phyloP scores from a whole-genome alignment of 208 protist species.

The Herpetomonas samuelpessoai region DNA sequence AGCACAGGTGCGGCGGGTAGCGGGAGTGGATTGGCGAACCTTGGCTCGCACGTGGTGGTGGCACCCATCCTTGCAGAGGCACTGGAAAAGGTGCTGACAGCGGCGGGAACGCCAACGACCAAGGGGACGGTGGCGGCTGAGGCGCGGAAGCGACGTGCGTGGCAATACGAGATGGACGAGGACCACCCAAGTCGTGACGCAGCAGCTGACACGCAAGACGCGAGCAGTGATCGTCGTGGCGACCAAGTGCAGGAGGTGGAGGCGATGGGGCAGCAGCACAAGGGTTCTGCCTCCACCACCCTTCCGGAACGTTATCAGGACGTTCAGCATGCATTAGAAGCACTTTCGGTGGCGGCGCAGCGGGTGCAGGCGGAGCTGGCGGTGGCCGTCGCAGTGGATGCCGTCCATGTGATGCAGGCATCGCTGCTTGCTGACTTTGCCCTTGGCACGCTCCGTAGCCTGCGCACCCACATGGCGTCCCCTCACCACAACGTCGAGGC shows the following conservation, averaged over 20 bases:
- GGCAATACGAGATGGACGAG: slow-evolving; percentile 61
- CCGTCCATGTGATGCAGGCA: not conserved
- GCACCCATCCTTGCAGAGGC: not conserved
- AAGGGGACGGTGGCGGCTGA: not conserved
- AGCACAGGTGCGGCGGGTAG: not conserved
- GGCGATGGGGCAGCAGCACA: not conserved
- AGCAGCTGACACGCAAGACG: not conserved
- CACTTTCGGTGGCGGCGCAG: not conserved
- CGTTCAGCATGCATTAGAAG: no score
- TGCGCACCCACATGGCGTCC: not conserved
- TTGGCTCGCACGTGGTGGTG: not conserved
- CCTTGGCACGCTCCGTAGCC: not conserved
- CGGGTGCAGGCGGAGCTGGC: not conserved
- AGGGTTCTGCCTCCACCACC: slow-evolving; percentile 3
- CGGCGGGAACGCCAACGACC: not conserved
- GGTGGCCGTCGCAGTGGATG: not conserved
- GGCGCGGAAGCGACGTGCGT: slow-evolving; percentile 12
- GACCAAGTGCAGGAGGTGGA: not conserved
- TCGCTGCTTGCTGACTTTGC: slow-evolving; percentile 10
- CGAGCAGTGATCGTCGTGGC: not conserved
- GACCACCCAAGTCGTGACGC: slow-evolving; percentile 16
- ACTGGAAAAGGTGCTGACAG: not conserved
- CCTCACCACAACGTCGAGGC: not conserved
- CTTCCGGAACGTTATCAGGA: no score
- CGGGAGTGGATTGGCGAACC: not conserved